phyloP scores from a whole-genome alignment of 139 green algal genomes.

The Coelastrella sp. region DNA sequence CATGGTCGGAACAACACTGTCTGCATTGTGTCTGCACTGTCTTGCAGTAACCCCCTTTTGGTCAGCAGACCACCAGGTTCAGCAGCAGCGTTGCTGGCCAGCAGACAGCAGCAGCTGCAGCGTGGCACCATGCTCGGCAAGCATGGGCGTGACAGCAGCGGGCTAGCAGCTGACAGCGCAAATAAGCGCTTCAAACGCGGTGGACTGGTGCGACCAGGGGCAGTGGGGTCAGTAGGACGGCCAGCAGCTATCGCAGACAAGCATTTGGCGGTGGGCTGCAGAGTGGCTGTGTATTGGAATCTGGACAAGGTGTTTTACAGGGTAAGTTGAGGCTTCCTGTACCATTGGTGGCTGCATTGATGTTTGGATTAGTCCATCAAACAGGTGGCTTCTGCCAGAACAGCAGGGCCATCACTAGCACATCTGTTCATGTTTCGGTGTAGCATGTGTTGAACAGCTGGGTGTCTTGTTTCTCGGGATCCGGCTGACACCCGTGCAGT shows the following conservation, averaged over 20 bases:
- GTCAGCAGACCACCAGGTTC: background rate
- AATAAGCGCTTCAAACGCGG: slow-evolving; percentile 12
- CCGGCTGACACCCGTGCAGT: no score
- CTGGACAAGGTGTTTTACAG: slow-evolving; percentile 32
- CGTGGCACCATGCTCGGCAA: slow-evolving; percentile 24
- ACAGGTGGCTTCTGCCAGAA: background rate
- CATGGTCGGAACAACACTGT: background rate
- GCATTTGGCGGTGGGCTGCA: slow-evolving; percentile 39
- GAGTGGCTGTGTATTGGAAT: slow-evolving; percentile 36
- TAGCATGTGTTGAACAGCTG: no score
- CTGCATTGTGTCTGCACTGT: background rate
- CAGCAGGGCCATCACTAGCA: background rate
- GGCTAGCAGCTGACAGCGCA: slow-evolving; percentile 4
- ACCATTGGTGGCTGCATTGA: no score
- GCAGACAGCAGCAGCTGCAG: slow-evolving; percentile 7
- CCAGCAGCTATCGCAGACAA: slow-evolving; percentile 22
- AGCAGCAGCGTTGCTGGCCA: background rate
- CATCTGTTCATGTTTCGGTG: no score
- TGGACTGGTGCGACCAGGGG: background rate
- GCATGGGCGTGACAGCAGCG: background rate
- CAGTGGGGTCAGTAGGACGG: background rate
- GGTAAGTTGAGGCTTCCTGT: background rate
- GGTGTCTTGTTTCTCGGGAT: no score
- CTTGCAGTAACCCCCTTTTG: background rate
- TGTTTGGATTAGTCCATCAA: background rate